Evolutionary conservation across 768 basidiomycete species (phyloP).

Genomic region (Mycena polygramma): DNA sequence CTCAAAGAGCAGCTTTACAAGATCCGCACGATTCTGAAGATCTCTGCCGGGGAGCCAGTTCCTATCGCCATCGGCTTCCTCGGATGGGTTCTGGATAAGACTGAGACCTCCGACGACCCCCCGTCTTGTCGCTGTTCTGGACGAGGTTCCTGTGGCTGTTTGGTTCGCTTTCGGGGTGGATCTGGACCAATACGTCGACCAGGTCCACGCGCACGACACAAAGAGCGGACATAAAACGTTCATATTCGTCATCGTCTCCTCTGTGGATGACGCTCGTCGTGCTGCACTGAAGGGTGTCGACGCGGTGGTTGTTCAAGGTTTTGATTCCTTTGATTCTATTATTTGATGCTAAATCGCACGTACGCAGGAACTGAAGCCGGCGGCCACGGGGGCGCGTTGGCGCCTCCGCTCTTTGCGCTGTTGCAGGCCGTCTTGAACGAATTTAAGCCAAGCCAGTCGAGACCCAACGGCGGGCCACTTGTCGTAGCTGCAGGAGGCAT

Average conservation of each 20-base stretch:
- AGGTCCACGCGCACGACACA: conserved; percentile 56
- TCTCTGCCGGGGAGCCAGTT: conserved; percentile 49
- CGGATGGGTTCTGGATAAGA: conserved; percentile 67
- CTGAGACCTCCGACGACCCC: conserved; percentile 49
- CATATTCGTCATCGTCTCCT: conserved; percentile 66
- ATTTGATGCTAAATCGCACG: neutral
- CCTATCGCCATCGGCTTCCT: conserved; percentile 74
- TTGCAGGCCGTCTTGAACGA: conserved; percentile 51
- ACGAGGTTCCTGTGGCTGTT: conserved; percentile 61
- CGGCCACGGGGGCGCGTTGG: conserved; percentile 41
- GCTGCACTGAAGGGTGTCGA: conserved; percentile 67
- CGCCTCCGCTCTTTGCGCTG: conserved; percentile 55
- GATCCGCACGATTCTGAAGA: conserved; percentile 50
- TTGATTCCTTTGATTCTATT: too few relatives aligned
- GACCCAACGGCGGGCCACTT: conserved; percentile 43
- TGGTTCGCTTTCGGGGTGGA: conserved; percentile 75
- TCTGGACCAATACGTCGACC: conserved; percentile 63
- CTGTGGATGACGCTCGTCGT: conserved; percentile 60
- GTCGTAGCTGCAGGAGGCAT: conserved; percentile 66
- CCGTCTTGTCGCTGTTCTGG: conserved; percentile 58
- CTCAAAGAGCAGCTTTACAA: conserved; percentile 56
- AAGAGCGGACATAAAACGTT: conserved; percentile 59
- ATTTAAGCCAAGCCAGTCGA: conserved; percentile 31
- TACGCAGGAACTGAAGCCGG: conserved; percentile 13
- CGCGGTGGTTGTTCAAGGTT: conserved; percentile 77